Evolutionary conservation across 805 yeast genomes (phyloP).

Genomic region (Myxozyma neotropica): DNA sequence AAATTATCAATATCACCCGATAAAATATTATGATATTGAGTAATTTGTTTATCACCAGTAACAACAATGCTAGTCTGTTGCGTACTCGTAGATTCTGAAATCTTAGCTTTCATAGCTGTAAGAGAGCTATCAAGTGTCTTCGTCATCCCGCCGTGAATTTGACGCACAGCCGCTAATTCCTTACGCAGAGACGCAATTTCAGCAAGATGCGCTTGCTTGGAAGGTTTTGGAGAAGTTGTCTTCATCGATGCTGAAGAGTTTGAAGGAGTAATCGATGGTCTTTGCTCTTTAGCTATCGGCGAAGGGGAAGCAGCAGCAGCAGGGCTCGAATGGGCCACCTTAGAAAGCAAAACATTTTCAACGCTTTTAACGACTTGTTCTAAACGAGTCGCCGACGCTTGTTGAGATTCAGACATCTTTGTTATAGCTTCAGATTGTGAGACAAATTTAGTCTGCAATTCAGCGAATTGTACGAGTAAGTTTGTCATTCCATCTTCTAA

Average conservation of each 20-base stretch:
- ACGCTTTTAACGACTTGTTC: constrained; percentile 8
- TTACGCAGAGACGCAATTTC: constrained; percentile 53
- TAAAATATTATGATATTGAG: constrained; percentile 67
- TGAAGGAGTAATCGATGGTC: constrained; percentile 13
- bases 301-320: background rate
- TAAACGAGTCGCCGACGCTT: constrained; percentile 16
- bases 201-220: constrained; percentile 29
- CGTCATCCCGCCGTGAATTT: constrained; percentile 53
- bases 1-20: constrained; percentile 76
- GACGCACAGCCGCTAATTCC: constrained; percentile 63
- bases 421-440: constrained; percentile 35
- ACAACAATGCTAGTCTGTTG: constrained; percentile 24
- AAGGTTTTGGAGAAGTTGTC: constrained; percentile 1
- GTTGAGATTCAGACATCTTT: constrained; percentile 29
- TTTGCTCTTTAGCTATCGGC: background rate
- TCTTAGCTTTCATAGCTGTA: constrained; percentile 48
- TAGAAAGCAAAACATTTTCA: constrained; percentile 2
- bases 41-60: constrained; percentile 60
- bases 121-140: constrained; percentile 50
- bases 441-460: constrained; percentile 37
- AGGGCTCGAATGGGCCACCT: background rate
- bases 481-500: constrained; percentile 39
- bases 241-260: background rate
- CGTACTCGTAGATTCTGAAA: constrained; percentile 40
- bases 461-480: constrained; percentile 34